phyloP scores from a whole-genome alignment of 768 basidiomycete genomes.

The Ephemerocybe angulata region DNA sequence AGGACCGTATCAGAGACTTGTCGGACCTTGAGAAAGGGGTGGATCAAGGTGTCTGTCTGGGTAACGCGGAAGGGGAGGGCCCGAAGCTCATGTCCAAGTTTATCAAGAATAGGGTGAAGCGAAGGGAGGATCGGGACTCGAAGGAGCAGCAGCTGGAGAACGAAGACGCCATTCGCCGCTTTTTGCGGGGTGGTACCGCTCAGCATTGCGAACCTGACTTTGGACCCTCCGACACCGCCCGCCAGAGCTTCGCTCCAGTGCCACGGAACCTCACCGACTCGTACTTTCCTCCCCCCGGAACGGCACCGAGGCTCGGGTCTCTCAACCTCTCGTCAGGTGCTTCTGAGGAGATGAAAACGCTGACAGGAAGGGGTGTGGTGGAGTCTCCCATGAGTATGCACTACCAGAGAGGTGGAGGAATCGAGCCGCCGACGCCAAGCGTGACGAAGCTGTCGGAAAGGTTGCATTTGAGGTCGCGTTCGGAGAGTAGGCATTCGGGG shows the following conservation, averaged over 20 bases:
- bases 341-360: background rate
- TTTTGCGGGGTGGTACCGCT: background rate
- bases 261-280: conserved; percentile 1
- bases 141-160: too few species aligned
- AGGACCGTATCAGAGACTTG: background rate
- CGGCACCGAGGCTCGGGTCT: too few species aligned
- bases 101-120: background rate
- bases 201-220: background rate
- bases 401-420: background rate
- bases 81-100: background rate
- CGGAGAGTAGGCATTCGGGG: background rate
- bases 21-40: background rate
- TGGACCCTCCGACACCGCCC: background rate
- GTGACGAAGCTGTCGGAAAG: conserved; percentile 6
- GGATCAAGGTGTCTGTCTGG: background rate
- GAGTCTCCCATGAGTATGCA: background rate
- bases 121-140: too few species aligned
- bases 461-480: background rate
- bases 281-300: background rate
- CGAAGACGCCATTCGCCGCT: too few species aligned
- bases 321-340: background rate
- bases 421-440: background rate
- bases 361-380: background rate
- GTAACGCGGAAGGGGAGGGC: background rate
- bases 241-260: background rate